Conservation (phyloP, 495 filamentous ascomycete species). For the Aspergillus incahuasiensis region DNA sequence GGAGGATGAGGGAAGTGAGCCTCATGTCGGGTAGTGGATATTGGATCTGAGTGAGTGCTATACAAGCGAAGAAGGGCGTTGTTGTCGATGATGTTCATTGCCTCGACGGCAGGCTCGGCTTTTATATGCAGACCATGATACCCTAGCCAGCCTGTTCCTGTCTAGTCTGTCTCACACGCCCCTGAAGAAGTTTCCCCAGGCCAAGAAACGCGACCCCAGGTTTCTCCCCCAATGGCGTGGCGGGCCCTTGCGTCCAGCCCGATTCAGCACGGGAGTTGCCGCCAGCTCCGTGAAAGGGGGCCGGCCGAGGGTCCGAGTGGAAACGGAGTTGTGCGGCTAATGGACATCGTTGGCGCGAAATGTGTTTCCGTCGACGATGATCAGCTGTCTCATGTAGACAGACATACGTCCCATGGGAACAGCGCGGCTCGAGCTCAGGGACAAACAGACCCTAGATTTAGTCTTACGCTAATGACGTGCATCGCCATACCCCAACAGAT, state of each 20-base stretch:
- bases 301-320: neutral
- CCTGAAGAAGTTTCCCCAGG: constrained; percentile 4
- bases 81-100: neutral
- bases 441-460: too few species aligned
- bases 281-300: too few species aligned
- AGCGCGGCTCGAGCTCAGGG: too few species aligned
- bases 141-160: too few species aligned
- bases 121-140: neutral
- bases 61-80: neutral
- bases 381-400: too few species aligned
- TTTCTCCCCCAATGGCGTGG: constrained; percentile 8
- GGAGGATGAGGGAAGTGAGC: neutral
- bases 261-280: constrained; percentile 1
- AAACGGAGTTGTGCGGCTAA: neutral
- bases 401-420: too few species aligned
- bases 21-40: neutral
- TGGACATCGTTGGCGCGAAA: neutral
- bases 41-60: neutral
- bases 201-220: neutral
- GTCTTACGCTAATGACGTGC: too few species aligned
- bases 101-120: neutral
- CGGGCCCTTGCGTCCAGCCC: neutral
- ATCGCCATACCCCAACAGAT: too few species aligned
- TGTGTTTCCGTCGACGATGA: neutral
- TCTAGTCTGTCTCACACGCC: too few species aligned